phyloP scores from a whole-genome alignment of 192 early-diverging fungal genomes.

The Gaertneriomyces sp. region DNA sequence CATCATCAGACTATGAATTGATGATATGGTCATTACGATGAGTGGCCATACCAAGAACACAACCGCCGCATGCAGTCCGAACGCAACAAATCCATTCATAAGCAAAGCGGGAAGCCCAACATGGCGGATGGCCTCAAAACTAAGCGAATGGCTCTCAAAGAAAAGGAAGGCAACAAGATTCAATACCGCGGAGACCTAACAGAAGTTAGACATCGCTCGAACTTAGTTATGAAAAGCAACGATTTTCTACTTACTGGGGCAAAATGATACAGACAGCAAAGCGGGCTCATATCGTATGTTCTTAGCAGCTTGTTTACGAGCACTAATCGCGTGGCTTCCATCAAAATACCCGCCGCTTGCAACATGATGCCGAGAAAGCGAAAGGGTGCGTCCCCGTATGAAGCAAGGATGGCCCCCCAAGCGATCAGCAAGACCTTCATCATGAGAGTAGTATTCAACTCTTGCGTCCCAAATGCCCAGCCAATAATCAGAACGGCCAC shows the following conservation, averaged over 20 bases:
- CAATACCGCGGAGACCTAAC: conserved; percentile 35
- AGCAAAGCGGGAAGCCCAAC: conserved; percentile 26
- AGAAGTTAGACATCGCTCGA: background rate
- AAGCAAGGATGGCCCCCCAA: conserved; percentile 31
- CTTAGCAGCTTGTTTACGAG: conserved; percentile 32
- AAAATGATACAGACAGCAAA: conserved; percentile 31
- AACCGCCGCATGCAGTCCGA: conserved; percentile 33
- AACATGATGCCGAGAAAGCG: conserved; percentile 21
- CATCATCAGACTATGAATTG: background rate
- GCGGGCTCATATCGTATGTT: conserved; percentile 30
- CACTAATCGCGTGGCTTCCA: conserved; percentile 30
- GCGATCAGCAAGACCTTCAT: conserved; percentile 30
- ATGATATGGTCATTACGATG: background rate
- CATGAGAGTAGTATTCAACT: conserved; percentile 17
- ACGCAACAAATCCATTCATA: conserved; percentile 28
- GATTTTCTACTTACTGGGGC: conserved; percentile 24
- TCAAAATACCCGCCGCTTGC: conserved; percentile 22
- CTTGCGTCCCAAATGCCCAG: conserved; percentile 16
- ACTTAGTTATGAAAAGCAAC: background rate
- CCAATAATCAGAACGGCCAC: conserved; percentile 19
- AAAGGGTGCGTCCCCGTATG: conserved; percentile 32
- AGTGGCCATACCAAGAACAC: conserved; percentile 28
- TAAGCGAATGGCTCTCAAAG: conserved; percentile 19
- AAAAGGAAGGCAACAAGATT: conserved; percentile 30
- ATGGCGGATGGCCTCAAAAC: background rate